Conservation (phyloP, 1,139 yeast genomes). For the Protomyces gravidus region DNA sequence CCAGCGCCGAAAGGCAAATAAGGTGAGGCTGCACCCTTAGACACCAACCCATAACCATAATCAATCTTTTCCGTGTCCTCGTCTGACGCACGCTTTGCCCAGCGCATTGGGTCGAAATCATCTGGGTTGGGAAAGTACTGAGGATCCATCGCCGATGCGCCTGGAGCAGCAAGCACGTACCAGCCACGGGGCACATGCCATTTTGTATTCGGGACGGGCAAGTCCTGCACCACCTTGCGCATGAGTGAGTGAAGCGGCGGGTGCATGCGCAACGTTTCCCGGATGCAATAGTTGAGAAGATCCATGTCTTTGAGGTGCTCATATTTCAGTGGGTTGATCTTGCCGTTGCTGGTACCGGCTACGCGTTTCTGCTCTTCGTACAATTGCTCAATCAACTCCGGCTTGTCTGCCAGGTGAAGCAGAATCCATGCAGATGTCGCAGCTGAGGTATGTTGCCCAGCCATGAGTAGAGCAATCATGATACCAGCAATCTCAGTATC, state of each 20-base stretch:
- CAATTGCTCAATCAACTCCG: constrained; percentile 75
- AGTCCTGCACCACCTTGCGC: constrained; percentile 76
- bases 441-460: constrained; percentile 98
- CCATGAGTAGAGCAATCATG: constrained; percentile 94
- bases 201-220: constrained; percentile 74
- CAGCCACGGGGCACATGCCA: constrained; percentile 86
- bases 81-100: constrained; percentile 51
- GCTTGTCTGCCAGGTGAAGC: constrained; percentile 81
- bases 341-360: constrained; percentile 44
- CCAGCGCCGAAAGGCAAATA: constrained; percentile 99
- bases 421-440: constrained; percentile 94
- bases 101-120: constrained; percentile 77
- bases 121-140: constrained; percentile 71
- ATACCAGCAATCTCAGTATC: constrained; percentile 92
- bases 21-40: constrained; percentile 93
- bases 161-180: constrained; percentile 88
- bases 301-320: constrained; percentile 81
- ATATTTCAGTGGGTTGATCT: constrained; percentile 52
- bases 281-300: constrained; percentile 71
- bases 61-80: constrained; percentile 50
- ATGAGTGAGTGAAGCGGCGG: constrained; percentile 94
- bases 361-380: constrained; percentile 68
- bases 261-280: constrained; percentile 91
- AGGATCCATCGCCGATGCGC: constrained; percentile 75
- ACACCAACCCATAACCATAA: constrained; percentile 91